Conservation (phyloP, 148 eudicot species). For the Nyssa sinensis region DNA sequence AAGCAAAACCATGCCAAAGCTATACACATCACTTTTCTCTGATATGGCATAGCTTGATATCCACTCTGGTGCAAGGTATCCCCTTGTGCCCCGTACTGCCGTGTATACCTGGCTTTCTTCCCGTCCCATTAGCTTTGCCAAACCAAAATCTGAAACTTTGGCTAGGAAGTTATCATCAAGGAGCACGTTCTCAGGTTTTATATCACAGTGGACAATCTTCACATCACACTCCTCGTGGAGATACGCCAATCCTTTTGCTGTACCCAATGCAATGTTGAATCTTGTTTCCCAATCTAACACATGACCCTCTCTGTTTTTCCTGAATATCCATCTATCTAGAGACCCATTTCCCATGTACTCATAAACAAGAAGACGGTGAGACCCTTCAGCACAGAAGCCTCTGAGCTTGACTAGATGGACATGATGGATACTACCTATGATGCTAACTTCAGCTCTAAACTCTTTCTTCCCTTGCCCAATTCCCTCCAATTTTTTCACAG, state of each 20-base stretch:
- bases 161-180: slow-evolving; percentile 24
- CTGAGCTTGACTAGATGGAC: slow-evolving; percentile 32
- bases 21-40: slow-evolving; percentile 30
- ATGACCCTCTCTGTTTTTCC: background rate
- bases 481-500: slow-evolving; percentile 35
- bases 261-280: slow-evolving; percentile 29
- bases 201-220: slow-evolving; percentile 32
- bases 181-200: slow-evolving; percentile 26
- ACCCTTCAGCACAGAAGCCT: slow-evolving; percentile 34
- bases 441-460: slow-evolving; percentile 36
- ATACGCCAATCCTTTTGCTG: slow-evolving; percentile 34
- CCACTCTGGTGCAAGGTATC: slow-evolving; percentile 39
- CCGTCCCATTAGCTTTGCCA: slow-evolving; percentile 28
- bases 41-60: slow-evolving; percentile 30
- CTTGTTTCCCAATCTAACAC: slow-evolving; percentile 31
- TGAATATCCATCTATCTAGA: slow-evolving; percentile 31
- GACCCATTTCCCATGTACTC: slow-evolving; percentile 32
- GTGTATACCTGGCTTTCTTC: slow-evolving; percentile 30
- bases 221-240: slow-evolving; percentile 34
- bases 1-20: slow-evolving; percentile 27
- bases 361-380: slow-evolving; percentile 29
- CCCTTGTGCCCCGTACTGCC: slow-evolving; percentile 29
- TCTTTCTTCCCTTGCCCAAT: slow-evolving; percentile 32
- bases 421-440: slow-evolving; percentile 35
- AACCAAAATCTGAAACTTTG: slow-evolving; percentile 29